Base-by-base conservation (phyloP, 345 rosid species). In the Gossypium bickii region DNA sequence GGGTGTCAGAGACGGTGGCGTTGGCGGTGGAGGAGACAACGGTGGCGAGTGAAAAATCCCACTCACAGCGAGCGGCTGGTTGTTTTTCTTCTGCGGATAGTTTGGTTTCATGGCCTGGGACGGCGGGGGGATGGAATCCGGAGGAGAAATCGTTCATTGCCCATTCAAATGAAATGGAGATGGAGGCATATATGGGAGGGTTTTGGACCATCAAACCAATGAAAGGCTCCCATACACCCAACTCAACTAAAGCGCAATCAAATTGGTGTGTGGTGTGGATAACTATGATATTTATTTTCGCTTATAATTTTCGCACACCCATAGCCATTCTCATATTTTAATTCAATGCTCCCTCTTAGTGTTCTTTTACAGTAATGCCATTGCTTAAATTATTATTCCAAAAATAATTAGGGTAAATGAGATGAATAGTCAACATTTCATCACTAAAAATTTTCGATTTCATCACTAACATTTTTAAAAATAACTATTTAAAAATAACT, bases 41-140 rank as follows among this genome's bases (percentile, higher is more conserved):
- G 18, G 92, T 61, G 58, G 86, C 75, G 45, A 89, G 87, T 34
- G 78, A 79, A 75, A 94, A 84, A 72, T 86, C 88, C 97, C 97
- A 94, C 67, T 89, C 94, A 64, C 85, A 83, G 64, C 87, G 78
- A 22, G 84, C 80, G 18, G 41, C 34, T 56, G 52, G 7, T 80
- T 77, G 41, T 78, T 74, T 76, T 71, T 34, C 41, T 34, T 34
- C 41, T 34, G 41, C 1, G 41, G 41, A 34, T 34, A 34, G 41
- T 34, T 34, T 34, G 41, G 7, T 34, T 34, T 18, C 68, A 56
- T 25, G 72, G 17, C 4, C 29, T 44, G 76, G 75, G n/a, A 3
- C 15, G 20, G 34, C 64, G 15, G 55, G 61, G 15, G 47, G 73
- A 29, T 65, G 81, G 53, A 57, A 27, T 75, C 9, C 62, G 47